Base-by-base conservation (phyloP, 257 asterid species). In the Ligustrum vulgare region DNA sequence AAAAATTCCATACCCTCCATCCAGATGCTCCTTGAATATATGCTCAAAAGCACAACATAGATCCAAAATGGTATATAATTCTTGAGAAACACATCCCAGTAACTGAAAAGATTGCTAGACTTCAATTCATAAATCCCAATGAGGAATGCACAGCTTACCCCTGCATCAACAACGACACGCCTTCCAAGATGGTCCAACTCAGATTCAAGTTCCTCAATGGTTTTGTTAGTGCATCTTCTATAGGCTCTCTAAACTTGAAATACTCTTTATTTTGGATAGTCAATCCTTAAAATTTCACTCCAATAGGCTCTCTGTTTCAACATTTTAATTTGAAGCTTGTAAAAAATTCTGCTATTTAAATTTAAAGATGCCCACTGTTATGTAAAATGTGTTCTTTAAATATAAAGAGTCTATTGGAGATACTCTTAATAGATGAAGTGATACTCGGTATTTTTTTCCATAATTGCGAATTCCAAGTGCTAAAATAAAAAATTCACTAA, bases 11-110 rank as follows among this genome's bases (percentile, higher is more conserved):
- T 86, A 90, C 97, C 98, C 97, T 86, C 98, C 98, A 39, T 94
- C 98, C 43, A 94, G 90, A 88, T 94, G 98, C 86, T 92, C 97
- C 88, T 92, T 94, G 74, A 91, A 94, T 81, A 94, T 94, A 89
- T 87, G 83, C 78, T 87, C 91, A 85, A 94, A 94, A 77, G 98
- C 97, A 78, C 98, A 97, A 73, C 97, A 94, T 72, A 94, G 94
- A 70, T 94, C 98, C 90, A 94, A 90, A 78, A 94, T 94, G 75
- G 96, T 88, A 83, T 92, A 94, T 78, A 94, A 79, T 78, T 94
- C 98, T 97, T 93, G 90, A 73, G 86, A n/a, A n/a, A 83, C n/a
- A 64, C 20, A 77, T 78, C 13, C 79, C 70, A 69, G 72, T 75
- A 35, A 63, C 32, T 70, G 39, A 51, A 78, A 72, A 71, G n/a